phyloP scores from a whole-genome alignment of 2,329 filamentous ascomycete species.

The Knoxdaviesia proteae region DNA sequence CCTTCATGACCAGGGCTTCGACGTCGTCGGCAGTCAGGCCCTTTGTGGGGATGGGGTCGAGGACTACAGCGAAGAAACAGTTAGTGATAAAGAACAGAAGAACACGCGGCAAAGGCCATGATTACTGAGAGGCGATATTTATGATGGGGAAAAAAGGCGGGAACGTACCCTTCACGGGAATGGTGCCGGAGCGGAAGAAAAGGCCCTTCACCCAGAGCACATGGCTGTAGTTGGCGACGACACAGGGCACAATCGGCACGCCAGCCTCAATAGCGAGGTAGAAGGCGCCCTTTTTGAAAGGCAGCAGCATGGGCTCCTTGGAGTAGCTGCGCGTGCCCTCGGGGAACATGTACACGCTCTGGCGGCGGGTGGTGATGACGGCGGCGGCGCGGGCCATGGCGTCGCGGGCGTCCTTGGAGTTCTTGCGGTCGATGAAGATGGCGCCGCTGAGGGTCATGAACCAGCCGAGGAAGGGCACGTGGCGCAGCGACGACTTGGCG shows the following conservation, averaged over 20 bases:
- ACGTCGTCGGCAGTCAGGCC: slow-evolving; percentile 58
- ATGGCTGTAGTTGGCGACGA: slow-evolving; percentile 62
- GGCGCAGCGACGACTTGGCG: slow-evolving; percentile 68
- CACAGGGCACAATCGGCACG: slow-evolving; percentile 77
- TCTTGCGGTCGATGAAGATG: slow-evolving; percentile 87
- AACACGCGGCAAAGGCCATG: background rate
- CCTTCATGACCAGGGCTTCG: slow-evolving; percentile 46
- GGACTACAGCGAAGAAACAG: slow-evolving; percentile 25
- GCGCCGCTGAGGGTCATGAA: slow-evolving; percentile 78
- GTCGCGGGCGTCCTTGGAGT: slow-evolving; percentile 59
- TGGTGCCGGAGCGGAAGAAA: slow-evolving; percentile 44
- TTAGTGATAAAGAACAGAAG: background rate
- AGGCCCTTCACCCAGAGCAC: slow-evolving; percentile 42
- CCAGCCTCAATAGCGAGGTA: slow-evolving; percentile 86
- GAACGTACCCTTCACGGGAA: slow-evolving; percentile 52
- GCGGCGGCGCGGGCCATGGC: slow-evolving; percentile 69
- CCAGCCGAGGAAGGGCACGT: slow-evolving; percentile 73
- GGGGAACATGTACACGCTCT: slow-evolving; percentile 72
- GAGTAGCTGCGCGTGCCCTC: slow-evolving; percentile 88
- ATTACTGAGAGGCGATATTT: background rate
- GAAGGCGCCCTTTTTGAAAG: slow-evolving; percentile 99
- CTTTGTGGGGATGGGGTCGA: slow-evolving; percentile 61
- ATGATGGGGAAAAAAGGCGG: background rate
- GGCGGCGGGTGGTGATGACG: slow-evolving; percentile 51
- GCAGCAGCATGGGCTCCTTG: slow-evolving; percentile 57